phyloP scores from a whole-genome alignment of 441 rosid species.

The Melastoma candidum region DNA sequence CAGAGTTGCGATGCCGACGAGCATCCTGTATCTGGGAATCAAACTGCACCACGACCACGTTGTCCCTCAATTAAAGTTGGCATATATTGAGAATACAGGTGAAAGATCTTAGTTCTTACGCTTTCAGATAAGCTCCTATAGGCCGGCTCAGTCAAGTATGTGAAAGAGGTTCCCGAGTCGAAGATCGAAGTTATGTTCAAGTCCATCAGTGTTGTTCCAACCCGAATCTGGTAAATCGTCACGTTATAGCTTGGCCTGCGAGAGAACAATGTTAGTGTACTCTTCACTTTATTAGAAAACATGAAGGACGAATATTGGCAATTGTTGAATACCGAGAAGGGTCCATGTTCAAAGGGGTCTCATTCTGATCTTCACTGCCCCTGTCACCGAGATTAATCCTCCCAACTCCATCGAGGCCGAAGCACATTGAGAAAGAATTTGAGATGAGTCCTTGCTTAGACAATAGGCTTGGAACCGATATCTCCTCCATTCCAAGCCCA shows the following conservation, averaged over 20 bases:
- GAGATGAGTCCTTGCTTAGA: constrained; percentile 43
- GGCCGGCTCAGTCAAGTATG: constrained; percentile 46
- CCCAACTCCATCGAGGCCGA: constrained; percentile 50
- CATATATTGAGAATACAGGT: no score
- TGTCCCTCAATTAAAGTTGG: no score
- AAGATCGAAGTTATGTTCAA: constrained; percentile 45
- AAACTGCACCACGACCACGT: constrained; percentile 27
- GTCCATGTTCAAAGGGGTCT: constrained; percentile 48
- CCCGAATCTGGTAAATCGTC: constrained; percentile 37
- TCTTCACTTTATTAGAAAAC: not conserved
- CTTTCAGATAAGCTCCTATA: constrained; percentile 36
- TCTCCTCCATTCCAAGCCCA: constrained; percentile 62
- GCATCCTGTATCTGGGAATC: constrained; percentile 45
- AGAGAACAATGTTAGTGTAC: constrained; percentile 15
- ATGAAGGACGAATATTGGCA: constrained; percentile 7
- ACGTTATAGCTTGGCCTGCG: constrained; percentile 54
- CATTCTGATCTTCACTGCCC: constrained; percentile 56
- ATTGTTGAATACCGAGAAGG: constrained; percentile 48
- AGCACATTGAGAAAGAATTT: constrained; percentile 70
- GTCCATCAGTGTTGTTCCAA: constrained; percentile 34
- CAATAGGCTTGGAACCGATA: constrained; percentile 57
- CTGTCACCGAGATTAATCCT: constrained; percentile 61
- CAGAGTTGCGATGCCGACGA: constrained; percentile 34
- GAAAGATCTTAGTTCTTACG: constrained; percentile 23
- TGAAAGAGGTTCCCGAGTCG: constrained; percentile 57